Evolutionary conservation across 257 asterid species (phyloP).

Genomic region (Marsdenia floribunda): DNA sequence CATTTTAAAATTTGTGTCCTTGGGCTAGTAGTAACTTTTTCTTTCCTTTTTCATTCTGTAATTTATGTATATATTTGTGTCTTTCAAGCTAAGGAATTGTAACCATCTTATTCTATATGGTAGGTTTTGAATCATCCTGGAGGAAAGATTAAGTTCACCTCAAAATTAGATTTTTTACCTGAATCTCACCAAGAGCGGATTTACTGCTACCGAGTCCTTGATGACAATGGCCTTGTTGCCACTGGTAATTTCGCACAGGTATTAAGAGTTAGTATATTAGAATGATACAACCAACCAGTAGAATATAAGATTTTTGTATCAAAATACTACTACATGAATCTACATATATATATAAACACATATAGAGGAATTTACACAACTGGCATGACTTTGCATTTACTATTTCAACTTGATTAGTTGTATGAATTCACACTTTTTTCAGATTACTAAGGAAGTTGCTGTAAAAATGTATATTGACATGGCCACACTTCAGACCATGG

Average conservation of each 20-base stretch:
- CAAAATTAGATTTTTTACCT: slow-evolving; percentile 53
- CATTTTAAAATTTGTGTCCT: not conserved
- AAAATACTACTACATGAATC: not conserved
- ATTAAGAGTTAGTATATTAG: not conserved
- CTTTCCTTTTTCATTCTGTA: not conserved
- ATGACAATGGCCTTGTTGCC: slow-evolving; percentile 50
- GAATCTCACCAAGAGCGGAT: slow-evolving; percentile 54
- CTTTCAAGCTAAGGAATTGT: not conserved
- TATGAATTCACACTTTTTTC: slow-evolving; percentile 13
- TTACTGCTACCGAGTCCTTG: slow-evolving; percentile 76
- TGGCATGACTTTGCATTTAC: not conserved
- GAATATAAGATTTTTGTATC: not conserved
- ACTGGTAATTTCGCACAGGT: slow-evolving; percentile 62
- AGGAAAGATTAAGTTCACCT: slow-evolving; percentile 72
- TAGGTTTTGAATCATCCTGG: slow-evolving; percentile 83
- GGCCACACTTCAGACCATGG: slow-evolving; percentile 79
- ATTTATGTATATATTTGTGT: not conserved
- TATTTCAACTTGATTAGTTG: not conserved
- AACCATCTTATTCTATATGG: slow-evolving; percentile 1
- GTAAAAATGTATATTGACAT: slow-evolving; percentile 53
- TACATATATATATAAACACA: not conserved
- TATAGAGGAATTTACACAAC: not conserved
- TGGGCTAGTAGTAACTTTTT: not conserved
- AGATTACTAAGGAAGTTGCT: slow-evolving; percentile 64
- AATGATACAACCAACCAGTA: not conserved